Conservation (phyloP, 108 stramenopile genomes). For the Epipyxis sp. region DNA sequence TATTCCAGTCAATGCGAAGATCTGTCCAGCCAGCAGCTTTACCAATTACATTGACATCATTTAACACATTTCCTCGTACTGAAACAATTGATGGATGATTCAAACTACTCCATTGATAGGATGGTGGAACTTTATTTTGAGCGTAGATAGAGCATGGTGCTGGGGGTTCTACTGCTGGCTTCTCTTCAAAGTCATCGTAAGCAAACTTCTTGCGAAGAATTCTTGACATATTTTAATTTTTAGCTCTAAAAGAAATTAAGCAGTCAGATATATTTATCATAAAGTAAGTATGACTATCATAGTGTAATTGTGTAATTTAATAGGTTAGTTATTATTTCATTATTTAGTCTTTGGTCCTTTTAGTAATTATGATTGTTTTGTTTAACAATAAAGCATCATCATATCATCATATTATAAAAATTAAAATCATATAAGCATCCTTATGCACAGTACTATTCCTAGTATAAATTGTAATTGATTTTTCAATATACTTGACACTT, state of each 20-base stretch:
- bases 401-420: neutral
- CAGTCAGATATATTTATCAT: neutral
- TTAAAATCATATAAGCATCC: too few species aligned
- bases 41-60: constrained; percentile 46
- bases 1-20: constrained; percentile 66
- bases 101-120: constrained; percentile 69
- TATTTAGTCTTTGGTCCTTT: neutral
- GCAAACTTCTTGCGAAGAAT: constrained; percentile 52
- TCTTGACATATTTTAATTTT: neutral
- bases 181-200: constrained; percentile 69
- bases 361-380: neutral
- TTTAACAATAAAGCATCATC: neutral
- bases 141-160: constrained; percentile 76
- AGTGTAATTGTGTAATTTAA: neutral
- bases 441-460: too few species aligned
- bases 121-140: constrained; percentile 73
- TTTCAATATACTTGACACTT: too few species aligned
- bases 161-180: constrained; percentile 76
- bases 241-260: neutral
- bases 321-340: neutral
- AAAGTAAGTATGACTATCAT: neutral
- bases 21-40: constrained; percentile 22
- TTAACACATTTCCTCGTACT: constrained; percentile 52
- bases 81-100: constrained; percentile 70
- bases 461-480: too few species aligned